Conservation (phyloP, 2,329 filamentous ascomycete species). For the Dactylellina haptotyla region DNA sequence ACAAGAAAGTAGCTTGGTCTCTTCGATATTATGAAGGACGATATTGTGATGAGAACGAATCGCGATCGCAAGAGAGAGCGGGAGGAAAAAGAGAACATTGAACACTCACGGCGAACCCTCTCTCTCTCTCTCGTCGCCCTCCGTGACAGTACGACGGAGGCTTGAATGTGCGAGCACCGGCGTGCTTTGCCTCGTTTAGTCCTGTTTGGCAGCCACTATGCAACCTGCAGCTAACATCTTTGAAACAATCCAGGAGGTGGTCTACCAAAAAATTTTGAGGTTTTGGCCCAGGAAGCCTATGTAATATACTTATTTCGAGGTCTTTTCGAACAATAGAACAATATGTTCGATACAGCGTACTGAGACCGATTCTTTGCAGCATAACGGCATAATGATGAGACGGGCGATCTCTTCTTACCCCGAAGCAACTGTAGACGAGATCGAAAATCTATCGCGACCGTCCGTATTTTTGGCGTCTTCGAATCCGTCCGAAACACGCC, state of each 20-base stretch:
- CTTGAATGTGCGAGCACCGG: conserved; percentile 34
- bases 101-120: neutral
- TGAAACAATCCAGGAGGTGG: conserved; percentile 54
- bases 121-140: conserved; percentile 5
- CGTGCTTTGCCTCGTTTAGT: conserved; percentile 36
- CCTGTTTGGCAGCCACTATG: conserved; percentile 32
- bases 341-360: conserved; percentile 14
- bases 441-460: conserved; percentile 11
- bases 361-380: conserved; percentile 36
- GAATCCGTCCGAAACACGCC: conserved; percentile 9
- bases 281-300: conserved; percentile 29
- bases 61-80: conserved; percentile 2
- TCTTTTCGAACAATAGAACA: neutral
- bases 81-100: neutral
- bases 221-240: conserved; percentile 44
- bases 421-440: conserved; percentile 28
- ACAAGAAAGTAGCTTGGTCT: conserved; percentile 2
- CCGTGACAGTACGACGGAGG: conserved; percentile 24
- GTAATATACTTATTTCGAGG: conserved; percentile 16
- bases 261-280: conserved; percentile 24
- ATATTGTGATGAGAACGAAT: conserved; percentile 15
- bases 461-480: neutral
- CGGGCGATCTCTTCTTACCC: conserved; percentile 30
- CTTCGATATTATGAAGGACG: conserved; percentile 26
- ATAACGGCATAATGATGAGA: conserved; percentile 41